phyloP scores from a whole-genome alignment of 2,329 filamentous ascomycete genomes.

The Pezicula radicicola region DNA sequence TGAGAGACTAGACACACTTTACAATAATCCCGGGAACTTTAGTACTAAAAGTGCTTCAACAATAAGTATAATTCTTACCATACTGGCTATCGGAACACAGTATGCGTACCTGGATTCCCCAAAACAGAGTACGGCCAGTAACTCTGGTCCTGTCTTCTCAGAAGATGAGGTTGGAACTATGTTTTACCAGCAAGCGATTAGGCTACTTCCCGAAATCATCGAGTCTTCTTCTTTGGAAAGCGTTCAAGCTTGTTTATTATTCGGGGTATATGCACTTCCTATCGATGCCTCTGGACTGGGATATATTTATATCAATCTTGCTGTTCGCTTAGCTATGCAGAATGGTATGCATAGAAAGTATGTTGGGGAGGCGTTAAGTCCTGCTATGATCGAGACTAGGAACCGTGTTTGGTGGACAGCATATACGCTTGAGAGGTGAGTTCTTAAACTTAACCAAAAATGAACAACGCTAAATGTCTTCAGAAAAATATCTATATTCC shows the following conservation, averaged over 20 bases:
- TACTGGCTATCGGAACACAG: slow-evolving; percentile 48
- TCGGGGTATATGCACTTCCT: slow-evolving; percentile 52
- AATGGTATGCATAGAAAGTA: slow-evolving; percentile 58
- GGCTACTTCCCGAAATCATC: slow-evolving; percentile 53
- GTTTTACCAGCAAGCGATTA: slow-evolving; percentile 54
- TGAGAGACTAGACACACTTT: slow-evolving; percentile 37
- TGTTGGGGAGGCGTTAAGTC: slow-evolving; percentile 42
- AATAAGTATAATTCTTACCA: slow-evolving; percentile 42
- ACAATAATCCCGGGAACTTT: slow-evolving; percentile 23
- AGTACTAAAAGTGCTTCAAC: slow-evolving; percentile 37
- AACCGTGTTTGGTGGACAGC: slow-evolving; percentile 49
- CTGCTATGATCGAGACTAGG: slow-evolving; percentile 46
- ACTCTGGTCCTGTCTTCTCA: not conserved
- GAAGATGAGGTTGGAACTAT: slow-evolving; percentile 48
- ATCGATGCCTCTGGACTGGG: slow-evolving; percentile 53
- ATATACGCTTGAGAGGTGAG: slow-evolving; percentile 53
- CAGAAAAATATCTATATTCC: slow-evolving; percentile 52
- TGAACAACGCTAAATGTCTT: slow-evolving; percentile 6
- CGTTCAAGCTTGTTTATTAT: slow-evolving; percentile 54
- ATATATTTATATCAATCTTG: slow-evolving; percentile 54
- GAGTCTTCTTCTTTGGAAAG: slow-evolving; percentile 53
- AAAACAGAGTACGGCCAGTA: not conserved
- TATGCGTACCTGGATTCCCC: slow-evolving; percentile 43
- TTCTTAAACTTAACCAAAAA: not conserved
- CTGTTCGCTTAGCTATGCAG: slow-evolving; percentile 54